A percentile compares a stretch with the other conserved stretches of the same genome.
phyloP scores from a whole-genome alignment of 2,329 filamentous ascomycete genomes.

The Fusarium dlaminii region DNA sequence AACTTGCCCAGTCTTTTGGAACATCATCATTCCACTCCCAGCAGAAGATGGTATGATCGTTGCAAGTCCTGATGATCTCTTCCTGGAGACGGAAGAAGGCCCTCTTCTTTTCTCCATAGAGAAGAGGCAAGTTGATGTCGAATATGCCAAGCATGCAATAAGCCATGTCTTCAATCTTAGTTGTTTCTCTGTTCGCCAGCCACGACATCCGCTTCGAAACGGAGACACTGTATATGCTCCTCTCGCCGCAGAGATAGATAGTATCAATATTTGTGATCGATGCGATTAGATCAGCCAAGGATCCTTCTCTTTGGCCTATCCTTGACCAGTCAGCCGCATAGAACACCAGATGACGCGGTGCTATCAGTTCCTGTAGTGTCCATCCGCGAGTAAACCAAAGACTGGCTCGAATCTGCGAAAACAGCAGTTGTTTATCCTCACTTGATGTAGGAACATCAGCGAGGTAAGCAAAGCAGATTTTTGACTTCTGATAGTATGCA shows the following conservation, averaged over 20 bases:
- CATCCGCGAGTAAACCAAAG: conserved; percentile 29
- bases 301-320: neutral
- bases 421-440: conserved; percentile 4
- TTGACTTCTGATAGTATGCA: fast-evolving
- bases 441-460: conserved; percentile 47
- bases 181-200: neutral
- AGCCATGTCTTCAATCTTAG: neutral
- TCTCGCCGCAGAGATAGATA: neutral
- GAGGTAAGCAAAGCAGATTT: neutral
- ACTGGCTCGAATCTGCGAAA: neutral
- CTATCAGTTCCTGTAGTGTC: conserved; percentile 34
- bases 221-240: neutral
- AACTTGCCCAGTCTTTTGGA: fast-evolving
- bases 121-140: neutral
- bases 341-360: neutral
- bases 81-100: neutral
- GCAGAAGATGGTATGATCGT: neutral
- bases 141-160: conserved; percentile 21
- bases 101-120: neutral
- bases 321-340: neutral
- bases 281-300: fast-evolving
- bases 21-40: neutral
- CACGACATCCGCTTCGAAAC: neutral
- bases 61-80: fast-evolving
- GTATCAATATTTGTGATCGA: neutral